A percentile compares a stretch with the other conserved stretches of the same genome.
phyloP scores from a whole-genome alignment of 148 eudicot genomes.

The Chenopodium berlandieri region DNA sequence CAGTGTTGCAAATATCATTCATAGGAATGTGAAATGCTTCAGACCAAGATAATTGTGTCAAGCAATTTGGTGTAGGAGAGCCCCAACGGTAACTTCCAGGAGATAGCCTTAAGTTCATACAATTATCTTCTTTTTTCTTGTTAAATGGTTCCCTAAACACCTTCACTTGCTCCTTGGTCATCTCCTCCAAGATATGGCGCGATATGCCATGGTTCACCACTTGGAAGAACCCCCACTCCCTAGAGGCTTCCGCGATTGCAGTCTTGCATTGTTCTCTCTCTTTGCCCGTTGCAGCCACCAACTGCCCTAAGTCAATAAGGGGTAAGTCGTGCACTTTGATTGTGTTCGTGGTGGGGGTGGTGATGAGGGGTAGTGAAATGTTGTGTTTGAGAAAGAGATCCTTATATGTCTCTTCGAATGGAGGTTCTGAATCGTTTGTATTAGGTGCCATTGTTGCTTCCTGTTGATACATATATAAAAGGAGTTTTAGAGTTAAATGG shows the following conservation, averaged over 20 bases:
- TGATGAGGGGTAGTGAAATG: not conserved
- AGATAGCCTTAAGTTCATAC: conserved; percentile 42
- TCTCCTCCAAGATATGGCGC: conserved; percentile 35
- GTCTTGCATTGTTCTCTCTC: conserved; percentile 51
- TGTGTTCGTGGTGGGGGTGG: not conserved
- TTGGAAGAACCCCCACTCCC: conserved; percentile 85
- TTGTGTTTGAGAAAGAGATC: conserved; percentile 30
- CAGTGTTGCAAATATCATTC: conserved; percentile 34
- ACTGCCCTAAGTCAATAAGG: conserved; percentile 44
- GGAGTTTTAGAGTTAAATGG: no score
- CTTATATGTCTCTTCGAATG: conserved; percentile 54
- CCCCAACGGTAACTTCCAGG: conserved; percentile 88
- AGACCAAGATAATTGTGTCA: conserved; percentile 73
- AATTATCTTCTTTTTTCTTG: conserved; percentile 40
- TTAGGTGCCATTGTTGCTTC: conserved; percentile 16
- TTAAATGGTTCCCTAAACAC: conserved; percentile 57
- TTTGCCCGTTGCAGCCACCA: conserved; percentile 26
- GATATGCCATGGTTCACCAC: conserved; percentile 78
- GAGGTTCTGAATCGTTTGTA: conserved; percentile 44
- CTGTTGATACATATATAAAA: not conserved
- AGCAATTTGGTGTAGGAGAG: conserved; percentile 63
- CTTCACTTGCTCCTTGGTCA: conserved; percentile 56
- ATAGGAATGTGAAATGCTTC: conserved; percentile 89
- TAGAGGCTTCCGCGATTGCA: conserved; percentile 52
- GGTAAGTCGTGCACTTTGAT: conserved; percentile 47